These are phyloP conservation scores for Salmacisia buchloeana DNA, from an alignment of 1,284 basidiomycete genomes.

Conservation along the genomic window DNA sequence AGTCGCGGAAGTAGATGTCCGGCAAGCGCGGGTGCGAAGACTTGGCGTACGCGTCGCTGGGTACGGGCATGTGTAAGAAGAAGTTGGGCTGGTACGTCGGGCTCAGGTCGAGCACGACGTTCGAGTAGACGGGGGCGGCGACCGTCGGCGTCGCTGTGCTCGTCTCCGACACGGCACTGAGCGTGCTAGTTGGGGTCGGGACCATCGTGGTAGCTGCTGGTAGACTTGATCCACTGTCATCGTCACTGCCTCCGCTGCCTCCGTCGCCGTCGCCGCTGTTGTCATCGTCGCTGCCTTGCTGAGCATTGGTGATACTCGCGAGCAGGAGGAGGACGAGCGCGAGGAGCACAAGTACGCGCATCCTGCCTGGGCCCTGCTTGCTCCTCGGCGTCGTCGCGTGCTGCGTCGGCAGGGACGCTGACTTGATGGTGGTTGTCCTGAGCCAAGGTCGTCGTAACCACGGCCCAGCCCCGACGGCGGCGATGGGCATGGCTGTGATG, in stretches of 20 bases:
- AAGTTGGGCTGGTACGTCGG: slow-evolving; percentile 3
- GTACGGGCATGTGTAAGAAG: not conserved
- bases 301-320: not conserved
- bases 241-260: not conserved
- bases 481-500: too few species aligned
- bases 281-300: not conserved
- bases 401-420: too few species aligned
- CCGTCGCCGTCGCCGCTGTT: not conserved
- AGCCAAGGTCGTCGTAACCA: too few species aligned
- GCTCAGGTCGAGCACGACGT: not conserved
- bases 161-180: not conserved
- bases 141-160: not conserved
- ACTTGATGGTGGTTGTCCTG: too few species aligned
- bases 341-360: too few species aligned
- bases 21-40: not conserved
- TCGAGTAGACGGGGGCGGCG: not conserved
- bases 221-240: not conserved
- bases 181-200: not conserved
- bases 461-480: too few species aligned
- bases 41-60: not conserved
- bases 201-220: not conserved
- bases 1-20: slow-evolving; percentile 4
- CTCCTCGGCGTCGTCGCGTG: too few species aligned
- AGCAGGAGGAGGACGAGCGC: not conserved
- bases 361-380: too few species aligned